These are phyloP conservation scores for Penicillium ucsense DNA, from an alignment of 495 filamentous ascomycete genomes.

Conservation along the genomic window DNA sequence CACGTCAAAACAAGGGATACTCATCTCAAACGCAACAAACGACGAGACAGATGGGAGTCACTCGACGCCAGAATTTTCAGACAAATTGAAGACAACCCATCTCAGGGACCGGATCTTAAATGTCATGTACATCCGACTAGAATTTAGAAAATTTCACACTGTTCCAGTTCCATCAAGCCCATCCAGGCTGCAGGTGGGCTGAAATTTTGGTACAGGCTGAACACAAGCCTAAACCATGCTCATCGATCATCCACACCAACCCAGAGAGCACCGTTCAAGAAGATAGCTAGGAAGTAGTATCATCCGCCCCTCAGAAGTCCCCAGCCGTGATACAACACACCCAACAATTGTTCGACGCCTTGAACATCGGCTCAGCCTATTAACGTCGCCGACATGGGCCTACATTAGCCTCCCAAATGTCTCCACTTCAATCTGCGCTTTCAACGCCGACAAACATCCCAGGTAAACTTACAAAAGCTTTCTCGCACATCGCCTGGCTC, in stretches of 20 bases:
- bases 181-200: no score
- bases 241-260: not conserved
- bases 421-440: not conserved
- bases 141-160: no score
- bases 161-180: no score
- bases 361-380: slow-evolving; percentile 8
- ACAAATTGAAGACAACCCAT: no score
- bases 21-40: no score
- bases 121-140: no score
- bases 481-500: slow-evolving; percentile 7
- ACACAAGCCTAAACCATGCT: not conserved
- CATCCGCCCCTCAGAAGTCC: slow-evolving; percentile 6
- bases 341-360: slow-evolving; percentile 9
- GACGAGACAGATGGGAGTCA: no score
- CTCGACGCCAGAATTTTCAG: no score
- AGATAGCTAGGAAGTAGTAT: not conserved
- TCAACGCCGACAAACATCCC: not conserved
- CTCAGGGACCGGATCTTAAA: no score
- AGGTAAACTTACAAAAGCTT: slow-evolving; percentile 14
- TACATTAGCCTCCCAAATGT: not conserved
- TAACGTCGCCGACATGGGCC: not conserved
- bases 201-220: no score
- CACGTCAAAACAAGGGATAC: no score
- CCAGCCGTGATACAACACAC: slow-evolving; percentile 15
- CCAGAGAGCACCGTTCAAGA: no score